Evolutionary conservation across 1,284 basidiomycete genomes (phyloP).

Genomic region (Agaricales sp.): DNA sequence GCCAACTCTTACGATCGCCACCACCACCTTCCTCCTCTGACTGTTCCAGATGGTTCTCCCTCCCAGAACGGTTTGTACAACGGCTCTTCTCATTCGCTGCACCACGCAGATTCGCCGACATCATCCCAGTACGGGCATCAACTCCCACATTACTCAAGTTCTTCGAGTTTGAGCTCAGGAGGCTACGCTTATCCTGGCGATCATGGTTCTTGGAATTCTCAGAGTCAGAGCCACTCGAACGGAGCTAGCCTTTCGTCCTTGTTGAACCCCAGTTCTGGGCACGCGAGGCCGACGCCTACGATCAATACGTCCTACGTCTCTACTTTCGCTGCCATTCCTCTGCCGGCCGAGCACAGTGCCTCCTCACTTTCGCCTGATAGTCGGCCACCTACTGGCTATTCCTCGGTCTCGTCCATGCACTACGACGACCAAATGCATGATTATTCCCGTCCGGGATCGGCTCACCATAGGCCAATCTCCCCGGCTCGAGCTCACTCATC

Average conservation of each 20-base stretch:
- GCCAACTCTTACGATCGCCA: constrained; percentile 34
- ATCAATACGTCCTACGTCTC: constrained; percentile 63
- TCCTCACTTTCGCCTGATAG: constrained; percentile 67
- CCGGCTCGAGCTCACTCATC: constrained; percentile 47
- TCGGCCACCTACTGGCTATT: constrained; percentile 74
- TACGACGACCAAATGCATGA: constrained; percentile 51
- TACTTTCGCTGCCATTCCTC: constrained; percentile 54
- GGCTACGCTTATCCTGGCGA: background rate
- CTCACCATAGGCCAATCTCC: constrained; percentile 55
- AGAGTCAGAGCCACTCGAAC: constrained; percentile 38
- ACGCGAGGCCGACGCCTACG: constrained; percentile 48
- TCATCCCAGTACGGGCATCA: constrained; percentile 55
- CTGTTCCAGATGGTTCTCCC: constrained; percentile 63
- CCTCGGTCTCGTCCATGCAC: constrained; percentile 62
- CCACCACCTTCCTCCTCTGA: constrained; percentile 66
- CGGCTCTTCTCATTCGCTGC: constrained; percentile 42
- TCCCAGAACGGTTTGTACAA: constrained; percentile 35
- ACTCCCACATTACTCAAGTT: constrained; percentile 29
- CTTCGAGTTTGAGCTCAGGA: background rate
- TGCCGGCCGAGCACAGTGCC: constrained; percentile 52
- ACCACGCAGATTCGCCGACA: constrained; percentile 19
- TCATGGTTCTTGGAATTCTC: constrained; percentile 17
- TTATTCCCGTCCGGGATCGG: constrained; percentile 58
- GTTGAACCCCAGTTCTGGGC: constrained; percentile 57
- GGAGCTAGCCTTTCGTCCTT: constrained; percentile 68